Evolutionary conservation across 2,329 filamentous ascomycete genomes (phyloP), one percentile per base, ranked within the genome.

Genomic region (Beauveria scarabaeidicola): DNA sequence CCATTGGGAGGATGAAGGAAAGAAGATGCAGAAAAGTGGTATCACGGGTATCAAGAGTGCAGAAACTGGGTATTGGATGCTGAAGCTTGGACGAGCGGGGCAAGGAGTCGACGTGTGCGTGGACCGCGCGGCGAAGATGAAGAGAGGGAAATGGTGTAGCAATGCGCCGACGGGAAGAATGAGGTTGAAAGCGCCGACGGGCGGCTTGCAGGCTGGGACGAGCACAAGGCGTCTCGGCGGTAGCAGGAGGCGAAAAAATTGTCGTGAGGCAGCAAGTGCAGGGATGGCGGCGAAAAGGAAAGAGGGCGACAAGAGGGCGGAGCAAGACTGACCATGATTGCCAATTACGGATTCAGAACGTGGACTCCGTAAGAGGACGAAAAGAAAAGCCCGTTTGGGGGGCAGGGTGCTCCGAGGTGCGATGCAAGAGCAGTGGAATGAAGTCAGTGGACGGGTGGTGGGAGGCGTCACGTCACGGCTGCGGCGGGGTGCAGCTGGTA

Each of bases 221-320:
- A 50, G 58, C 55, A 38, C 25, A 32, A 54, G 50, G 51, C 69
- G 63, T 43, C 61, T 54, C 44, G 50, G 62, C 25, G 41, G 48
- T 50, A 29, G 53, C 51, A 47, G 19, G 47, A 52, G 44, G 29
- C 40, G 40, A 43, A 55, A 55, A 55, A 54, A 54, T 60, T 55
- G 46, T 43, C 58, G 36, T 50, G 58, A 59, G 51, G 58, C 43
- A 43, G 51, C 29, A 55, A 19, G 50, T 5, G 32, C 41, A 55
- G 58, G 40, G 58, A 44, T 25, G 52, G 21, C 4, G 46, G 17
- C 29, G 44, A 25, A 11, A n/a, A 43, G 15, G 27, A 11, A 40
- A 29, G 40, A 27, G 13, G 51, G 51, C 52, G 25, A 32, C 25
- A 8, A 4, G 27, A 47, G 15, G 13, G 40, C 13, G 8, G 27